Conservation (phyloP, 257 asterid genomes). For the Schizonepeta tenuifolia region DNA sequence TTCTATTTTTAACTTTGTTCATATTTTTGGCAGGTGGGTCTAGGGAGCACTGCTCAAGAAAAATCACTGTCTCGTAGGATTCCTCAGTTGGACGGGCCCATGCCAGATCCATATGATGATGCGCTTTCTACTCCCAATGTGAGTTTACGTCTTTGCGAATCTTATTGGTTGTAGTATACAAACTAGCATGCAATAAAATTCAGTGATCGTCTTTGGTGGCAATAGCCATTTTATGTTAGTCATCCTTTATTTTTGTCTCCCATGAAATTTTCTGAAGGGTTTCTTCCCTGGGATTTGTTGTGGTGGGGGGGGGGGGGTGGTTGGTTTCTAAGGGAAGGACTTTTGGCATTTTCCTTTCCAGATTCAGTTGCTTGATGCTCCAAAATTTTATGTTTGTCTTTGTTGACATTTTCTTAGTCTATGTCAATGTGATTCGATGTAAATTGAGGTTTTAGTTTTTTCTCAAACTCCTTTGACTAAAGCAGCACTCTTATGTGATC, state of each 20-base stretch:
- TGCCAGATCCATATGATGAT: conserved; percentile 88
- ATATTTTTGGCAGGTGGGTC: conserved; percentile 51
- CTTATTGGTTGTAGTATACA: neutral
- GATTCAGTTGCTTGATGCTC: neutral
- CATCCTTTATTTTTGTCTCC: neutral
- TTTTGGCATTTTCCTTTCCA: no score
- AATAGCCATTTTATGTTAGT: conserved; percentile 1
- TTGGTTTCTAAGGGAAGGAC: neutral
- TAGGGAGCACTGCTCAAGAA: conserved; percentile 46
- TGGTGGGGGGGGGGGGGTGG: no score
- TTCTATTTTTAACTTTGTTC: conserved; percentile 2
- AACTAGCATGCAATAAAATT: neutral
- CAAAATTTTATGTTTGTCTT: neutral
- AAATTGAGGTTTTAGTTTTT: neutral
- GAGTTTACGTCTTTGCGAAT: conserved; percentile 35
- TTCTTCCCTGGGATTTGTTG: neutral
- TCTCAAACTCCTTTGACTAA: conserved; percentile 10
- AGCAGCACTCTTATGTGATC: neutral
- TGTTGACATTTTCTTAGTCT: neutral
- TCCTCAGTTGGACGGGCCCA: conserved; percentile 87
- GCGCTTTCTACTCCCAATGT: conserved; percentile 90
- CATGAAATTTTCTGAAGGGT: conserved; percentile 3
- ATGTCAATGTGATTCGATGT: neutral
- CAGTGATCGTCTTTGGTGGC: neutral
- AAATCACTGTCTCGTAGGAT: conserved; percentile 46